These are phyloP conservation scores for Geosmithia putterillii DNA, from an alignment of 2,329 filamentous ascomycete genomes.

Conservation along the genomic window DNA sequence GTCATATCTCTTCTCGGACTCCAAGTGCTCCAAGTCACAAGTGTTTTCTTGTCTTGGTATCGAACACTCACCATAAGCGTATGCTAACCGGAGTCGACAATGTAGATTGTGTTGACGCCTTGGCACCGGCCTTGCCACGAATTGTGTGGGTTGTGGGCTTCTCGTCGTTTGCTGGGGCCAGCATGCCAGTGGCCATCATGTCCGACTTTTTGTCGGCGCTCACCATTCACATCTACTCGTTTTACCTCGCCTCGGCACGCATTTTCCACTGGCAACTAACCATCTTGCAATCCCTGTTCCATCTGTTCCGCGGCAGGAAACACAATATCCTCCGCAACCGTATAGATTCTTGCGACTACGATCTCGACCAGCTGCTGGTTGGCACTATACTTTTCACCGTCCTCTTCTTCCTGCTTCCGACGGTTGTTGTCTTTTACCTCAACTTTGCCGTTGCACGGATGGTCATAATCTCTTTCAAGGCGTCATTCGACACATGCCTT, in stretches of 20 bases:
- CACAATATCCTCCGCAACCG: slow-evolving; percentile 93
- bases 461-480: slow-evolving; percentile 89
- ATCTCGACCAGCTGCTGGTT: slow-evolving; percentile 88
- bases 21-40: too few relatives aligned
- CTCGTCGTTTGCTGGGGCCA: slow-evolving; percentile 89
- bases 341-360: slow-evolving; percentile 98
- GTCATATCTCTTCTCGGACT: slow-evolving; percentile 14
- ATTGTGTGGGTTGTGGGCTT: slow-evolving; percentile 90
- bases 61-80: too few relatives aligned
- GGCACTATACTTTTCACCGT: slow-evolving; percentile 95
- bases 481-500: slow-evolving; percentile 77
- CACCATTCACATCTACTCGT: slow-evolving; percentile 94
- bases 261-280: slow-evolving; percentile 99
- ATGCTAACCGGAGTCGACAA: neutral
- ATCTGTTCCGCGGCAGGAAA: slow-evolving; percentile 96
- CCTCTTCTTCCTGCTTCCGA: slow-evolving; percentile 87
- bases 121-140: slow-evolving; percentile 70
- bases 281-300: slow-evolving; percentile 94
- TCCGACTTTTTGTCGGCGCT: slow-evolving; percentile 86
- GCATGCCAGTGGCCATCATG: slow-evolving; percentile 91
- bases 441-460: slow-evolving; percentile 92
- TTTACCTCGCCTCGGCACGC: slow-evolving; percentile 90
- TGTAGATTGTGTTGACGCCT: slow-evolving; percentile 58
- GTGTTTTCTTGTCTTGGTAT: neutral
- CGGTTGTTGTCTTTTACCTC: slow-evolving; percentile 90